Percentiles rank a stretch among this genome's conserved stretches.
These are phyloP conservation scores for Geotrichum aggregatum DNA, from an alignment of 1,139 yeast species.

Conservation along the genomic window DNA sequence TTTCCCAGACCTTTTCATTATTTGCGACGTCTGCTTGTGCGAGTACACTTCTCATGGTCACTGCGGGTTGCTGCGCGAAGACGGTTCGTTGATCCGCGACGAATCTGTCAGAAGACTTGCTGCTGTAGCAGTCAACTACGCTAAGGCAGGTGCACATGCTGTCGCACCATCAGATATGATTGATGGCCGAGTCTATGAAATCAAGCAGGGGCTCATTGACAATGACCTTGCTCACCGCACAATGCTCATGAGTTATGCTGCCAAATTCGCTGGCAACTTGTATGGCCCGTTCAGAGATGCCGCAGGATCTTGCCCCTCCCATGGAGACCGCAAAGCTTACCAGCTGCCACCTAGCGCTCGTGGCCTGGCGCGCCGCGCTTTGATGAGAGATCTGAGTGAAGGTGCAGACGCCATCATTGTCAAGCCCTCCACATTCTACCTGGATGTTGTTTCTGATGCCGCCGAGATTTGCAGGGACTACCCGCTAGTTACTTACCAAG, in stretches of 20 bases:
- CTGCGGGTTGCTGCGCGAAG: constrained; percentile 85
- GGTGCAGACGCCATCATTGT: constrained; percentile 96
- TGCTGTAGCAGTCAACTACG: constrained; percentile 92
- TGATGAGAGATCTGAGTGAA: constrained; percentile 77
- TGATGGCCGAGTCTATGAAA: constrained; percentile 89
- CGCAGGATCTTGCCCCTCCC: constrained; percentile 84
- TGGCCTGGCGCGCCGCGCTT: constrained; percentile 91
- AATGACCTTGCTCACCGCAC: constrained; percentile 86
- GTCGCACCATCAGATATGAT: constrained; percentile 99
- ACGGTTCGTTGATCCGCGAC: constrained; percentile 77
- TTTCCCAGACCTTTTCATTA: constrained; percentile 78
- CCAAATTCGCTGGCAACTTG: constrained; percentile 84
- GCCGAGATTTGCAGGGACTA: constrained; percentile 73
- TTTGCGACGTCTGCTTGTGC: constrained; percentile 95
- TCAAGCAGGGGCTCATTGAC: constrained; percentile 76
- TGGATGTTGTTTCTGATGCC: constrained; percentile 88
- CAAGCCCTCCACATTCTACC: constrained; percentile 94
- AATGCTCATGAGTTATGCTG: constrained; percentile 88
- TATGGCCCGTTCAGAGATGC: constrained; percentile 99
- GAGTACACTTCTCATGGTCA: constrained; percentile 97
- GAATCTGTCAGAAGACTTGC: constrained; percentile 77
- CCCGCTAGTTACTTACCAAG: constrained; percentile 94
- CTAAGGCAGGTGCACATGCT: constrained; percentile 89
- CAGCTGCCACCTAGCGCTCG: constrained; percentile 92
- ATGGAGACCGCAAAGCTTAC: constrained; percentile 88